phyloP scores from a whole-genome alignment of 257 asterid species.

The Ophiorrhiza pumila region DNA sequence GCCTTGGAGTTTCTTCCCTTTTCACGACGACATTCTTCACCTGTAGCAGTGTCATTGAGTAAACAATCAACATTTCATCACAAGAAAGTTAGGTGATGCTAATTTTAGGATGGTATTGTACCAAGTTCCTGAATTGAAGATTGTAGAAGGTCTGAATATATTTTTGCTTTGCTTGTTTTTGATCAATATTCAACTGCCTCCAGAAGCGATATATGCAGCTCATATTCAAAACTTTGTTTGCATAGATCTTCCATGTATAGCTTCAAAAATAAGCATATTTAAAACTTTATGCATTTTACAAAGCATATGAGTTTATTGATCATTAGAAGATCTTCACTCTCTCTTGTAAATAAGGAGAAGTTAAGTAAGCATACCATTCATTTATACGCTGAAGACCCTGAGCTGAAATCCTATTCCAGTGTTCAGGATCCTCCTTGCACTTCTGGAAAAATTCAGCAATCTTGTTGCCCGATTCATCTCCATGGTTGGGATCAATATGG shows the following conservation, averaged over 20 bases:
- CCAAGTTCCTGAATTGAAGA: conserved; percentile 73
- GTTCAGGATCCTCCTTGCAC: conserved; percentile 57
- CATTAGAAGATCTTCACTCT: background rate
- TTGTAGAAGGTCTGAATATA: conserved; percentile 72
- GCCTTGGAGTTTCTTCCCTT: conserved; percentile 50
- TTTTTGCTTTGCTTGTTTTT: conserved; percentile 72
- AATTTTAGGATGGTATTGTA: conserved; percentile 20
- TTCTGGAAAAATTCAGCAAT: conserved; percentile 76
- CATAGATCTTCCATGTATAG: conserved; percentile 93
- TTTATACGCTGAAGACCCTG: conserved; percentile 76
- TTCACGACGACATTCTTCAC: conserved; percentile 44
- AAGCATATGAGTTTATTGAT: background rate
- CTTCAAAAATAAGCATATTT: conserved; percentile 36
- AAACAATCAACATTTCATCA: background rate
- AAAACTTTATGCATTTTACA: background rate
- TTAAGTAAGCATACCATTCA: conserved; percentile 47
- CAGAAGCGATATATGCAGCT: conserved; percentile 77
- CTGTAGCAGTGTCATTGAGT: conserved; percentile 30
- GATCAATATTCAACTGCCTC: conserved; percentile 52
- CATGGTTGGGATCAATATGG: conserved; percentile 70
- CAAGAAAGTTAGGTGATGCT: background rate
- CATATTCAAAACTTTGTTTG: conserved; percentile 79
- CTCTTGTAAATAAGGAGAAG: background rate
- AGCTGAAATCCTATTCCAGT: conserved; percentile 63
- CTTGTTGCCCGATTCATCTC: conserved; percentile 77